Conservation (phyloP, 768 basidiomycete species). For the Russula sp. region DNA sequence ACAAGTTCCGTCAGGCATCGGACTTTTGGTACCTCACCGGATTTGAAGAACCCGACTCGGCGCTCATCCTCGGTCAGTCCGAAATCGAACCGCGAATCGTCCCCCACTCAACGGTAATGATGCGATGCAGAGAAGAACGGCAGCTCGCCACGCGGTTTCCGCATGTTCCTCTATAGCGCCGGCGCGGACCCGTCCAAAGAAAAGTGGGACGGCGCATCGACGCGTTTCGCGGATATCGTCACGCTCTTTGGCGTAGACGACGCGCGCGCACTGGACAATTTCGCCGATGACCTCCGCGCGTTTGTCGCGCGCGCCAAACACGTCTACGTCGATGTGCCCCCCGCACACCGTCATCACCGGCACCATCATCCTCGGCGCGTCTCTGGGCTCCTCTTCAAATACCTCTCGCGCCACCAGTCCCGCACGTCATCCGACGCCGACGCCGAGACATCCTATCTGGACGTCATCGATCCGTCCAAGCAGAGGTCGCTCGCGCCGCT, state of each 20-base stretch:
- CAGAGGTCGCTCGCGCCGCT: constrained; percentile 53
- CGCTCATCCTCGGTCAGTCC: constrained; percentile 66
- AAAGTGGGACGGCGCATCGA: constrained; percentile 90
- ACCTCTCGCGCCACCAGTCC: constrained; percentile 20
- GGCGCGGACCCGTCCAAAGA: constrained; percentile 71
- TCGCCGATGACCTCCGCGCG: constrained; percentile 52
- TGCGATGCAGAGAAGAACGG: constrained; percentile 70
- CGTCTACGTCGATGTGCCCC: constrained; percentile 38
- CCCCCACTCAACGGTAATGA: too few relatives aligned
- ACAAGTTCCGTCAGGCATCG: constrained; percentile 89
- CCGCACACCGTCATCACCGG: constrained; percentile 9
- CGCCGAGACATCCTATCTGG: constrained; percentile 46
- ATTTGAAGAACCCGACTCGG: constrained; percentile 89
- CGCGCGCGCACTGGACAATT: constrained; percentile 47
- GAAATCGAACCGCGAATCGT: not conserved
- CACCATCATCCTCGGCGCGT: not conserved
- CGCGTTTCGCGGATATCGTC: constrained; percentile 57
- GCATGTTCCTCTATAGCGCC: constrained; percentile 76
- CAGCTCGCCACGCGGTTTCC: constrained; percentile 67
- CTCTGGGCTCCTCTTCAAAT: constrained; percentile 16
- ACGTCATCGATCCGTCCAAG: constrained; percentile 41
- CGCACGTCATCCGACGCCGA: constrained; percentile 20
- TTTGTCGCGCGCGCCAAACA: constrained; percentile 40
- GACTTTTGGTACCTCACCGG: constrained; percentile 97
- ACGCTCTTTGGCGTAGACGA: constrained; percentile 73